Evolutionary conservation across 352 stramenopile genomes (phyloP), one percentile per base, ranked within the genome.

Genomic region (Phytophthora tubulina): DNA sequence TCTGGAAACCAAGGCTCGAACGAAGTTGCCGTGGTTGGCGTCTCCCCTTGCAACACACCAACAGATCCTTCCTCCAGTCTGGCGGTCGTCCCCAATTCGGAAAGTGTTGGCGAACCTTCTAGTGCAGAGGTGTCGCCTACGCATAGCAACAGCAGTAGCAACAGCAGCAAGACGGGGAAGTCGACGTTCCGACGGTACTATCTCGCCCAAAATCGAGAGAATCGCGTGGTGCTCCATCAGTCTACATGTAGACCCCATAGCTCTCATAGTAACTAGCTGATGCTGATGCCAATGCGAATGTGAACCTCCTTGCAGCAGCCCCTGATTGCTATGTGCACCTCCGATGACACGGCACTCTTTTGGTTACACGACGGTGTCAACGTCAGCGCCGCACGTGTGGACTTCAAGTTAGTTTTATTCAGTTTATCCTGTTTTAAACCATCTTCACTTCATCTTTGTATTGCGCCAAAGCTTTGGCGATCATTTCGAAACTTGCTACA

Each of bases 351-450:
- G 1, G 14, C 10, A 15, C 38, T 14, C 31, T 41, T 45, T 14
- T 8, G 44, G 38, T 6, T 21, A 27, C 46, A 50, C 58, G 35
- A 56, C 42, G 41, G 21, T 42, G 54, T 51, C 54, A 39, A 48
- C 51, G 55, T 77, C 52, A 72, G 33, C 58, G 27, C 33, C 30
- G 67, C 50, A 57, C 33, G 32, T 27, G 21, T 64, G 52, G 62
- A 73, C 58, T 81, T 83, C 59, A 85, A 82, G 75, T 81, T 78
- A 44, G 75, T 56, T 60, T 70, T 81, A 67, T 73, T 62, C 56
- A 33, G n/a, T 10, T 10, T 50, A 32, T 46, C 15, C 41, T 14
- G 42, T 50, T 49, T 53, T 36, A 59, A 59, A 59, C 52, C 17
- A 3, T 59, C 6, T 39, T 42, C 21, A 21, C 42, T 56, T 69